Percentiles rank a stretch among this genome's conserved stretches.
phyloP scores from a whole-genome alignment of 345 rosid species.

The Camelina laxa region DNA sequence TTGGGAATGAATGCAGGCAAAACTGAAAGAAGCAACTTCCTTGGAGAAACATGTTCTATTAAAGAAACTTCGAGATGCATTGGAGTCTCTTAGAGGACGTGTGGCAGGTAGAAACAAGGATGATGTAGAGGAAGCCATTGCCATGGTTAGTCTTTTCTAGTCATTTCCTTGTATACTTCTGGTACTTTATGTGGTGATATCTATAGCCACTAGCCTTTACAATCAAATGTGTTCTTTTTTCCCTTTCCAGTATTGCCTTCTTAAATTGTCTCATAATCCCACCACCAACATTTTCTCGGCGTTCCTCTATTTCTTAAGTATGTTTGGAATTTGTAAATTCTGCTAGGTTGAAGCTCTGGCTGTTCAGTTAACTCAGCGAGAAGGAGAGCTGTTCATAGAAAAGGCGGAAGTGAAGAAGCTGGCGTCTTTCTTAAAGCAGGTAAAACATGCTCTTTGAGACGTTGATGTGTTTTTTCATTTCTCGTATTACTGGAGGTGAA shows the following conservation, averaged over 20 bases:
- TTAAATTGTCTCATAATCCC: neutral
- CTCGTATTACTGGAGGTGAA: neutral
- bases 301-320: conserved; percentile 1
- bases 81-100: conserved; percentile 86
- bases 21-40: conserved; percentile 87
- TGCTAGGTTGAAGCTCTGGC: conserved; percentile 96
- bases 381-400: conserved; percentile 93
- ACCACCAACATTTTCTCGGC: neutral
- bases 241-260: neutral
- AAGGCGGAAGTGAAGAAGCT: conserved; percentile 96
- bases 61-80: conserved; percentile 95
- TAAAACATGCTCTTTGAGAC: conserved; percentile 36
- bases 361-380: conserved; percentile 92
- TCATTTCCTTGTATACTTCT: neutral
- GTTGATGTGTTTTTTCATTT: neutral
- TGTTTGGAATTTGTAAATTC: conserved; percentile 35
- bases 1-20: conserved; percentile 66
- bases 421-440: conserved; percentile 92
- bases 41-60: conserved; percentile 96
- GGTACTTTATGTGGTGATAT: too few species aligned
- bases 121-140: conserved; percentile 92
- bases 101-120: conserved; percentile 95
- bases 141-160: conserved; percentile 65
- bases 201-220: neutral
- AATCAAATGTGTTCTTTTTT: neutral